Conservation (phyloP, 805 yeast species). For the Blastobotrys terrestris region DNA sequence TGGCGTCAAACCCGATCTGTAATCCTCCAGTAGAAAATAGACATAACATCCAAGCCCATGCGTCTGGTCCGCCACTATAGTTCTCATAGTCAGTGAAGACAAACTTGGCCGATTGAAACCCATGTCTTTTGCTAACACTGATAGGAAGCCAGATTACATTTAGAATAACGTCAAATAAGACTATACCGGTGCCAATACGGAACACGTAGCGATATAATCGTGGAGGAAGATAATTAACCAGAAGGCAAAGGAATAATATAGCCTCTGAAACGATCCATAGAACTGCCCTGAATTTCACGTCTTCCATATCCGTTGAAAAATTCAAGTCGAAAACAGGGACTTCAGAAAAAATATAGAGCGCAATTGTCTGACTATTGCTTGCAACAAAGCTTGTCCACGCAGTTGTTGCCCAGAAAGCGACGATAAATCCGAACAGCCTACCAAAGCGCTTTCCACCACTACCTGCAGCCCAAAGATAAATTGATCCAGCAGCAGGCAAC, state of each 20-base stretch:
- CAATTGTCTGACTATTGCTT: conserved; percentile 14
- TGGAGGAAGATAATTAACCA: conserved; percentile 20
- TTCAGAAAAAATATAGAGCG: conserved; percentile 19
- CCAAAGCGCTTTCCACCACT: conserved; percentile 19
- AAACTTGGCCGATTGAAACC: conserved; percentile 18
- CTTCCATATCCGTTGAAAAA: conserved; percentile 9
- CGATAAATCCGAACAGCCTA: conserved; percentile 20
- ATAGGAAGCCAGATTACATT: conserved; percentile 22
- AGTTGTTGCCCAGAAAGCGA: conserved; percentile 23
- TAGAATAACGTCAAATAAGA: conserved; percentile 16
- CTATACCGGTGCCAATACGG: conserved; percentile 13
- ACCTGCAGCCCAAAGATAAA: conserved; percentile 23
- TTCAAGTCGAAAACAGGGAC: conserved; percentile 15
- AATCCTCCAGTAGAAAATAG: conserved; percentile 20
- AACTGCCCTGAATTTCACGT: conserved; percentile 20
- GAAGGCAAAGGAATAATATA: conserved; percentile 11
- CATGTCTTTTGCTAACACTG: conserved; percentile 19
- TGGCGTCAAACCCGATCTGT: conserved; percentile 20
- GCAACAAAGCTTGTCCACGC: conserved; percentile 24
- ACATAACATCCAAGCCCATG: conserved; percentile 20
- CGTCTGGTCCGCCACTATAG: conserved; percentile 17
- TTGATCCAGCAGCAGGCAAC: conserved; percentile 23
- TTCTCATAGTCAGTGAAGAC: conserved; percentile 15
- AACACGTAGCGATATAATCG: conserved; percentile 15
- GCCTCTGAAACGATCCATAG: conserved; percentile 22